Base-by-base conservation (phyloP, 768 basidiomycete genomes). In the Albatrellus ellisii region DNA sequence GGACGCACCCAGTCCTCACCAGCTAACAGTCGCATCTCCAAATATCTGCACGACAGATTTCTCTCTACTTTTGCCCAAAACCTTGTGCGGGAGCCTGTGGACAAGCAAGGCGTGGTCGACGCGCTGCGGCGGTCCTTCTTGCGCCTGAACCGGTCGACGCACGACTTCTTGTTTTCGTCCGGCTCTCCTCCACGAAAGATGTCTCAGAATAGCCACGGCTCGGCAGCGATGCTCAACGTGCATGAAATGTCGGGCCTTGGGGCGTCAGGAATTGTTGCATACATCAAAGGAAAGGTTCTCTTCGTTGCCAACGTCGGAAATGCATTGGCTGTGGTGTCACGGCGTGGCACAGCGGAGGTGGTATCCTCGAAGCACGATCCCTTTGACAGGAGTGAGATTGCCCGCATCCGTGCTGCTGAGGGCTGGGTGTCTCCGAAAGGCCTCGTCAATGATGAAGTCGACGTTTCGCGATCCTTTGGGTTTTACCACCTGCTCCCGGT, bases 391-490 rank as follows among this genome's bases (percentile, higher is more conserved):
- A 61, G 64, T 5, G 95, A 99, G 62, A 87, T 81, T 6, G 69
- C 67, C 11, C 72, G 92, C n/a, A 97, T 98, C 46, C 77, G 94
- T 21, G 64, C 74, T 1, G 87, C 90, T 6, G 94, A 97, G 54
- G 94, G 90, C 1, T 98, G 87, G 82, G 78, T 99, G 41, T 90
- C 90, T 1, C 84, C 87, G 9, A 75, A 79, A 36, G 94, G 94
- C 3, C 66, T 82, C 35, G 80, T 99, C 46, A 94, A 92, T 59
- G 89, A 94, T 54, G 85, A 91, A 52, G 74, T 86, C 49, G 85
- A 89, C 50, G 73, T 88, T 3, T 91, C 92, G n/a, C 72, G 92
- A 36, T 81, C 87, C 0, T 97, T 98, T 60, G 95, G 95, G 0
- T 89, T 83, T 62, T 97, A 78, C 64, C 78, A 87, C 52, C 75